Conservation (phyloP, 169 alveolate species). For the Cryptosporidium ryanae region DNA sequence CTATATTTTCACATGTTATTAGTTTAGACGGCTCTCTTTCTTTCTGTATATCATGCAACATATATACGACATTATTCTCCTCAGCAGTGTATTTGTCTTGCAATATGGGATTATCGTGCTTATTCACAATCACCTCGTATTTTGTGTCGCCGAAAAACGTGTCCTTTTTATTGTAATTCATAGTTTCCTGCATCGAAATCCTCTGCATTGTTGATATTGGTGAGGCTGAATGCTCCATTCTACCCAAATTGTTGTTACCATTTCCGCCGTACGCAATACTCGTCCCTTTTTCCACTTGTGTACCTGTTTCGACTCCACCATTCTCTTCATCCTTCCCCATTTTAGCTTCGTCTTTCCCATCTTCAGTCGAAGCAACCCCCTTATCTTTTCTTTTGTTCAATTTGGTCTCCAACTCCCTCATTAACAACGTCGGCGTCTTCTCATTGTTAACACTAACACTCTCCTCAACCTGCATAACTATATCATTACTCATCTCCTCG, state of each 20-base stretch:
- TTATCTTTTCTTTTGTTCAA: constrained; percentile 6
- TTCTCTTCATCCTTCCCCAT: background rate
- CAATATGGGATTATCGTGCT: constrained; percentile 20
- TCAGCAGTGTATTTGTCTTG: background rate
- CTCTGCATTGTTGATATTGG: constrained; percentile 21
- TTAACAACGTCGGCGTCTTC: background rate
- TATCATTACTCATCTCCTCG: constrained; percentile 29
- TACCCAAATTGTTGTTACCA: background rate
- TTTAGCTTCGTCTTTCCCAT: background rate
- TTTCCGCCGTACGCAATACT: background rate
- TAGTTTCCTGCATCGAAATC: background rate
- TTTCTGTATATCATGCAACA: constrained; percentile 54
- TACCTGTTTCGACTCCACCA: background rate
- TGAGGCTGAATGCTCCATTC: constrained; percentile 28
- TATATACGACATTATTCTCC: constrained; percentile 1
- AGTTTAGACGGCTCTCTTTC: constrained; percentile 52
- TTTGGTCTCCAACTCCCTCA: constrained; percentile 21
- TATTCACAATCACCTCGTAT: constrained; percentile 42
- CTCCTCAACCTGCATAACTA: constrained; percentile 9
- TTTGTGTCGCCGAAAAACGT: constrained; percentile 40
- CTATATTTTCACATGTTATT: constrained; percentile 45
- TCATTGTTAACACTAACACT: constrained; percentile 1
- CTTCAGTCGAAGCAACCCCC: background rate
- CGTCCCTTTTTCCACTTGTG: background rate
- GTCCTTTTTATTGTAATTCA: constrained; percentile 3